Evolutionary conservation across 192 early-diverging fungal genomes (phyloP), one percentile per base, ranked within the genome.

Genomic region (Coemansia sp.): DNA sequence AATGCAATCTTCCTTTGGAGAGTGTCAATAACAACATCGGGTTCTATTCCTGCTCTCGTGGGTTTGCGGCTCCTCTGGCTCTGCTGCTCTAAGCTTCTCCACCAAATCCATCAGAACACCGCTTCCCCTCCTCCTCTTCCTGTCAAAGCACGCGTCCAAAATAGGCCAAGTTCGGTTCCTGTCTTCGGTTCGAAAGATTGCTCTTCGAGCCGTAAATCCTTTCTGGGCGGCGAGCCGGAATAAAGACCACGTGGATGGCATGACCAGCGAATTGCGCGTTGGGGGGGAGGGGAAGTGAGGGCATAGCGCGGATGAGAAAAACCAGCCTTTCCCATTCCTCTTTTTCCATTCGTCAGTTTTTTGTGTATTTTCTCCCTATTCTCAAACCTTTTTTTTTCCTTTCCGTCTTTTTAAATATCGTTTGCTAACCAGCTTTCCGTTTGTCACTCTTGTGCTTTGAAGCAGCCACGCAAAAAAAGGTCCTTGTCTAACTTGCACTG

Each of bases 301-400:
- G 5, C 46, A 15, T 47, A 15, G 46, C 46, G 46, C 46, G 46
- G 6, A 32, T 32, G 32, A 16, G 55, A 32, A 16, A 32, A 56
- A 37, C 21, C 15, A 37, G 21, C 21, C n/a, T 16, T 39, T 13
- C 36, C 4, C 47, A n/a, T 41, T 41, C 63, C 63, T 64, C 47
- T 64, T n/a, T 19, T 64, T 21, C 19, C 63, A 64, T 64, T 64
- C 63, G 63, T 36, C 45, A 19, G 32, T 21, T 56, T 55, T 43
- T 56, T 43, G 49, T 39, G 48, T 41, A 40, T 51, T 40, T 65
- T 63, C 18, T 55, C 63, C 40, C 47, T 64, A 59, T 67, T 67
- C 47, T 48, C 41, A 19, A 46, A 46, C 42, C 32, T 52, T 51
- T 49, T 58, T 48, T 66, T 55, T 4, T 36, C 26, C n/a, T 40